Base-by-base conservation (phyloP, 2,329 filamentous ascomycete genomes). In the Claviceps capensis region DNA sequence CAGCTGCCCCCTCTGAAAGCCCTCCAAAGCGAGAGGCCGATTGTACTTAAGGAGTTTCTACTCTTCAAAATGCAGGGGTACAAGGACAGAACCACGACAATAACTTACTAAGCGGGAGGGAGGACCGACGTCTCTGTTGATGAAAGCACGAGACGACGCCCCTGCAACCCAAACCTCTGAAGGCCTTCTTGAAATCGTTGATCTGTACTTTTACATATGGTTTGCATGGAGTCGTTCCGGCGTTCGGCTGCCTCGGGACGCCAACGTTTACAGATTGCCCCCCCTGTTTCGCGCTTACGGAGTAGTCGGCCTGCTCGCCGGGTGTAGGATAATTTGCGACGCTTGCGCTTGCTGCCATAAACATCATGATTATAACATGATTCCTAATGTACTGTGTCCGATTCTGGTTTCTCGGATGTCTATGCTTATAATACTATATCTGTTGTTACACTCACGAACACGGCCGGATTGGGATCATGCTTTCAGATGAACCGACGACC, bases 401-500 rank as follows among this genome's bases (percentile, higher is more conserved):
- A 44, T 26, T 44, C 5, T 9, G 11, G 17, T 19, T n/a, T 9
- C 9, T 22, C 17, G 5, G 17, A 11, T 22, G 9, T 43, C 13
- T 13, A 22, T 43, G 16, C 41, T 6, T 43, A 43, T 43, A 17
- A 22, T 5, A 6, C 5, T 42, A 8, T 11, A 22, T 42, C 17
- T 30, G 11, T 34, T 34, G 3, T 34, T 46, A n/a, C 3, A 14
- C 11, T 8, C 16, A n/a, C 3, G 16, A n/a, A 17, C n/a, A 30
- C 19, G 13, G 5, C 41, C 16, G 2, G 26, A 4, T 7, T 30
- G 19, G 37, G 13, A 48, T 46, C 42, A 65, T 65, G 63, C 58
- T 59, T 48, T 63, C 63, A 8, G 61, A 62, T 38, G 54, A 55
- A 36, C 56, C 55, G 40, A 58, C 57, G 47, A 60, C 60, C 0